phyloP scores from a whole-genome alignment of 257 asterid species.

The Solanum pennellii region DNA sequence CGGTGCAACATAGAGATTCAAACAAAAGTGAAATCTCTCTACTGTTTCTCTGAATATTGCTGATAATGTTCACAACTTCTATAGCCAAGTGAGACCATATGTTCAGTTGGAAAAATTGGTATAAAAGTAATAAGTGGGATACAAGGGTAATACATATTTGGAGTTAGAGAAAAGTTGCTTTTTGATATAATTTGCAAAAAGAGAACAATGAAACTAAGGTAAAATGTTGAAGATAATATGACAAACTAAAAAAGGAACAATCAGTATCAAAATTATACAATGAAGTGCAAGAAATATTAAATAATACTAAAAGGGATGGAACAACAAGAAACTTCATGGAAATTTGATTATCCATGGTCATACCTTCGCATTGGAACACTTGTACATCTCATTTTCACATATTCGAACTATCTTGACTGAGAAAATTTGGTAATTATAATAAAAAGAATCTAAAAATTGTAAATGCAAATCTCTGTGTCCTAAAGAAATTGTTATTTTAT shows the following conservation, averaged over 20 bases:
- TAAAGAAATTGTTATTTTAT: not conserved
- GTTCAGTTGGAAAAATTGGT: too few species aligned
- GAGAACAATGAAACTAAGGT: not conserved
- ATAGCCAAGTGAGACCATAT: not conserved
- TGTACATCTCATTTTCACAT: not conserved
- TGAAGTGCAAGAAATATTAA: not conserved
- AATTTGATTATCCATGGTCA: not conserved
- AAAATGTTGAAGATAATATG: not conserved
- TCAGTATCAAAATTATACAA: too few species aligned
- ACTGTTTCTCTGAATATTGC: not conserved
- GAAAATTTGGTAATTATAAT: not conserved
- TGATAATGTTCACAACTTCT: not conserved
- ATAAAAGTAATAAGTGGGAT: too few species aligned
- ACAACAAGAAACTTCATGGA: too few species aligned
- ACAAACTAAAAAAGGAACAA: not conserved
- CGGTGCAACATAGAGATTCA: not conserved
- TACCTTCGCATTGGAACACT: not conserved
- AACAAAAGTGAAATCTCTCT: not conserved
- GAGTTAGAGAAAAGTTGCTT: not conserved
- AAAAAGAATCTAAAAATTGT: not conserved
- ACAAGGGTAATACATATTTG: not conserved
- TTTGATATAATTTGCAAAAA: not conserved
- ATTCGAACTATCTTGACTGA: not conserved
- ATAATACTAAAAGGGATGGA: too few species aligned
- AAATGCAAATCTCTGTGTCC: not conserved